Evolutionary conservation across 257 asterid species (phyloP), one percentile per base, ranked within the genome.

Genomic region (Ajuga chamaepitys): DNA sequence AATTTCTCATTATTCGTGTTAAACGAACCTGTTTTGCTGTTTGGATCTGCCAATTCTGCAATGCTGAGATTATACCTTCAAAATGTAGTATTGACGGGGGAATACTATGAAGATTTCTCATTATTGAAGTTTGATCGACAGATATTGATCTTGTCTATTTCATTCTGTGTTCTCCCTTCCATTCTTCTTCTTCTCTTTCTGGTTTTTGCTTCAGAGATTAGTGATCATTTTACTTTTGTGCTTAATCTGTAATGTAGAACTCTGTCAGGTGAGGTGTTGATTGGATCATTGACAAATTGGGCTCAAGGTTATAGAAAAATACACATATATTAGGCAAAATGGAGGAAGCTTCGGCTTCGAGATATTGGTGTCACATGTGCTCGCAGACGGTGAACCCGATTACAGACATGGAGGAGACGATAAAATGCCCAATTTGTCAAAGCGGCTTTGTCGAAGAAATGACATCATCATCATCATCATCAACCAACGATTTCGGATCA

Each of bases 291-390:
- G n/a, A n/a, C n/a, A n/a, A n/a, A n/a, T n/a, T n/a, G n/a, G n/a
- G n/a, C n/a, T n/a, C n/a, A 38, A n/a, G n/a, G n/a, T n/a, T n/a
- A n/a, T n/a, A n/a, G n/a, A n/a, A n/a, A n/a, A n/a, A n/a, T n/a
- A n/a, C n/a, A 28, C 34, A 28, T 28, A 28, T n/a, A 28, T 28
- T 28, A 28, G 4, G 37, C 37, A 30, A 28, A 59, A 90, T 90
- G 95, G 96, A 86, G 26, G 88, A 76, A 73, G 65, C 68, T 16
- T 75, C 73, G 41, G 74, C 65, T 7, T 44, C 77, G 25, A 68
- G 77, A 60, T 85, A 82, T 67, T 91, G 96, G 98, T 91, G 98
- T 77, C 83, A 91, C 58, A 71, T 70, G 77, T 91, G 98, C 66
- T 78, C 84, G 7, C 87, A 72, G 68, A 79, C 70, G 38, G 98